Evolutionary conservation across 140 eudicot species (phyloP).

Genomic region (Cichorium intybus): DNA sequence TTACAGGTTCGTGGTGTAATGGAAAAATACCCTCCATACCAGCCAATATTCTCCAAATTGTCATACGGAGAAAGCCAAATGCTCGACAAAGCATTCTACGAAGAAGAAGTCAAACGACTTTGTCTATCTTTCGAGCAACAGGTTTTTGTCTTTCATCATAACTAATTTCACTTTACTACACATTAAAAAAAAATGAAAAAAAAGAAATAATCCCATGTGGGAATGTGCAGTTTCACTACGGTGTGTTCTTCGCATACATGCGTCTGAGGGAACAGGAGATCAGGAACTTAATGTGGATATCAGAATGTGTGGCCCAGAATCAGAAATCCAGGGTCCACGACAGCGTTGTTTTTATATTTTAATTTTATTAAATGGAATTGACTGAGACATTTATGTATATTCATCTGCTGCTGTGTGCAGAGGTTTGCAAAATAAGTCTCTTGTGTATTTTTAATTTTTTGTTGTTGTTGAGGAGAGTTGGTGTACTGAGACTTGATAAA

Average conservation of each 20-base stretch:
- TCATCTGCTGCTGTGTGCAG: slow-evolving; percentile 24
- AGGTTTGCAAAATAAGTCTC: slow-evolving; percentile 28
- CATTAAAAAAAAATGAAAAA: no score
- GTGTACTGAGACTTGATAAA: slow-evolving; percentile 11
- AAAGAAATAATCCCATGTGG: no score
- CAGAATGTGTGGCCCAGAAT: slow-evolving; percentile 97
- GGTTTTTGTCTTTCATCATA: slow-evolving; percentile 35
- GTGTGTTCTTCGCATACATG: slow-evolving; percentile 92
- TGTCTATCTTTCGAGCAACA: slow-evolving; percentile 92
- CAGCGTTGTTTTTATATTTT: slow-evolving; percentile 91
- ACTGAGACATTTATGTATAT: slow-evolving; percentile 21
- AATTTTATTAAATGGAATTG: slow-evolving; percentile 21
- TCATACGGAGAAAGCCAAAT: slow-evolving; percentile 97
- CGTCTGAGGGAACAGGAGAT: slow-evolving; percentile 95
- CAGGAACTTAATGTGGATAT: slow-evolving; percentile 98
- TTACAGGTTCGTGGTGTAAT: slow-evolving; percentile 84
- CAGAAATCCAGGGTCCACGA: slow-evolving; percentile 95
- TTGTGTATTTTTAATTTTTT: slow-evolving; percentile 18
- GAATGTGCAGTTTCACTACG: slow-evolving; percentile 88
- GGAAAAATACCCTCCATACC: slow-evolving; percentile 96
- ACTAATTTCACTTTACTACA: no score
- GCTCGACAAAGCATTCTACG: slow-evolving; percentile 97
- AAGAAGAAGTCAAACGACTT: slow-evolving; percentile 95
- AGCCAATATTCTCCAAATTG: slow-evolving; percentile 79
- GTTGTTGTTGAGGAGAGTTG: slow-evolving; percentile 12